Percentiles rank a stretch among this genome's conserved stretches.
phyloP scores from a whole-genome alignment of 495 filamentous ascomycete genomes.

The Aspergillus bertholletiae region DNA sequence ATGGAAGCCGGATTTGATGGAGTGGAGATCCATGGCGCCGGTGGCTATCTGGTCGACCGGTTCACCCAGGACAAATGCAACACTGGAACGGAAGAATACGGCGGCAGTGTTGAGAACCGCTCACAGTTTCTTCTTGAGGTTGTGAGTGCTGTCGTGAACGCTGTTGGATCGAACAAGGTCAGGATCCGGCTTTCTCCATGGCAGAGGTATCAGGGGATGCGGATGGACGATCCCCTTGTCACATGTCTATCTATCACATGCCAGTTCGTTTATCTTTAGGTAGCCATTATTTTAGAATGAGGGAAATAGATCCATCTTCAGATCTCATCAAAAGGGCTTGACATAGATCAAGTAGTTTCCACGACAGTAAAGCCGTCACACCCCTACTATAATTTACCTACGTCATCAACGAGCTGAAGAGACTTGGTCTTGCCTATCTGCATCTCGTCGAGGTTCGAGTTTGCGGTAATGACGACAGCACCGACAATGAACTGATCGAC shows the following conservation, averaged over 20 bases:
- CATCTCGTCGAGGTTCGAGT: slow-evolving; percentile 25
- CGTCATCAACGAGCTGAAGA: too few relatives aligned
- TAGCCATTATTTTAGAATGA: too few relatives aligned
- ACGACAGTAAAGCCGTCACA: too few relatives aligned
- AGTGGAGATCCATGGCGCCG: slow-evolving; percentile 53
- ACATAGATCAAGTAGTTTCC: too few relatives aligned
- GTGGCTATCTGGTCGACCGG: slow-evolving; percentile 55
- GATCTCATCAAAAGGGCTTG: too few relatives aligned
- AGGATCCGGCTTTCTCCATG: slow-evolving; percentile 47
- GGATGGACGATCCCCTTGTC: too few relatives aligned
- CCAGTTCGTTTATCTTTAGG: too few relatives aligned
- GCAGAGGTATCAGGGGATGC: slow-evolving; percentile 45
- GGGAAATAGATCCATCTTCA: too few relatives aligned
- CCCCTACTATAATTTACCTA: too few relatives aligned
- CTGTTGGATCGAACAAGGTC: slow-evolving; percentile 27
- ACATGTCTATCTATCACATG: too few relatives aligned
- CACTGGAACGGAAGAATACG: slow-evolving; percentile 48
- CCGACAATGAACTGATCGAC: background rate
- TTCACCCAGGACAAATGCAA: slow-evolving; percentile 52
- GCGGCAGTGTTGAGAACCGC: slow-evolving; percentile 50
- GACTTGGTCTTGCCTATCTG: slow-evolving; percentile 38
- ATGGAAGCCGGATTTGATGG: slow-evolving; percentile 61
- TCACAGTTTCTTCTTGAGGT: slow-evolving; percentile 44
- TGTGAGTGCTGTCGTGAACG: slow-evolving; percentile 23
- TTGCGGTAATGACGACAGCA: background rate